Evolutionary conservation across 2,329 filamentous ascomycete species (phyloP), one percentile per base, ranked within the genome.

Genomic region (Cladosporium colombiae): DNA sequence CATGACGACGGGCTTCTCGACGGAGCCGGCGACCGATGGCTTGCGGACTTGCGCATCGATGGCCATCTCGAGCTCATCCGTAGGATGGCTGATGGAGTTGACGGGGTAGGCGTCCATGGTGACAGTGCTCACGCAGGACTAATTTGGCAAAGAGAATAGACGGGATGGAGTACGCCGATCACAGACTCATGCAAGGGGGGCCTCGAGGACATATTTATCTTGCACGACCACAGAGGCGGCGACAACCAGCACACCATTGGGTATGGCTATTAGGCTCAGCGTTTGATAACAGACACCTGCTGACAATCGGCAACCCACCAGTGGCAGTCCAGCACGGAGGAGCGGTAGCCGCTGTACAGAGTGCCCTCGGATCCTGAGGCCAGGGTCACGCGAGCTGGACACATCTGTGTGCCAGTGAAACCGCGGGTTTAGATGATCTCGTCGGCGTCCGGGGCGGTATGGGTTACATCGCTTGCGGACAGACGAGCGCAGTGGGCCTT

Each of bases 1-100:
- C 14, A 40, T 62, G 50, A 69, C 52, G 25, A 46, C 62, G n/a
- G 37, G 40, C 33, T 65, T 65, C 40, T 65, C 62, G 46, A 35
- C 31, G 37, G 49, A 55, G 16, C 23, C 14, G 35, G 8, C 44
- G n/a, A 58, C 55, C 16, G 56, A 65, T 27, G 55, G 44, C 53
- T 65, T 53, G 49, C 60, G 60, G 21, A 35, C 49, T n/a, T 62
- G 60, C 60, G 49, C 49, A 29, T 62, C 60, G 60, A 62, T 55
- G 21, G 49, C 60, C 60, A 62, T 62, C 33, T 62, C 60, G 31
- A 55, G 23, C 60, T 53, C 60, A 44, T 53, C 60, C 21, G 60
- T 62, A 25, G 49, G 49, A 55, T 62, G 49, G 60, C n/a, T 62
- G n/a, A 40, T 40, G 49, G 46, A 35, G 49, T 50, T 50, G 46